A percentile compares a stretch with the other conserved stretches of the same genome.
Conservation (phyloP, 2,329 filamentous ascomycete species). For the Cercospora zeina region DNA sequence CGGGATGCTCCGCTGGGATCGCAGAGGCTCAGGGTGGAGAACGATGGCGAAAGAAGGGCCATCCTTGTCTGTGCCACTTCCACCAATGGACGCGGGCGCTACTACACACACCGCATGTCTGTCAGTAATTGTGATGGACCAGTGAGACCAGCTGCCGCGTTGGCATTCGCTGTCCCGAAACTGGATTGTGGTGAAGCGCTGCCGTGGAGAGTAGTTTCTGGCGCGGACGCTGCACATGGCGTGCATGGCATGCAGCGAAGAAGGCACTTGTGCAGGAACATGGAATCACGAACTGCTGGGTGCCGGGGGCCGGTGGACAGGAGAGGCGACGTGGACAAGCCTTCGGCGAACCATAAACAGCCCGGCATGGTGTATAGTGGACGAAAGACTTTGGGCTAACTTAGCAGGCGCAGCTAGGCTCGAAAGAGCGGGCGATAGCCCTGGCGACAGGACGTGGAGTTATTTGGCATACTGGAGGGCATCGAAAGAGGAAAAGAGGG, state of each 20-base stretch:
- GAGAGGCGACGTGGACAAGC: background rate
- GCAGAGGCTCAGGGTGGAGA: constrained; percentile 2
- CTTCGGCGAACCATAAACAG: background rate
- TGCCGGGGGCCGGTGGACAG: constrained; percentile 6
- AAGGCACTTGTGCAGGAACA: constrained; percentile 3
- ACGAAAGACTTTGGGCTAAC: constrained; percentile 9
- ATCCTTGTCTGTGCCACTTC: background rate
- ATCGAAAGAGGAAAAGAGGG: background rate
- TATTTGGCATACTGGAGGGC: background rate
- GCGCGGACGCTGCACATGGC: background rate
- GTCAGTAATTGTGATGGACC: background rate
- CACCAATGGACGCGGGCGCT: background rate
- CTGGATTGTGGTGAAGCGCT: background rate
- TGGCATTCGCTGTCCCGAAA: background rate
- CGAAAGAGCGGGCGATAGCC: background rate
- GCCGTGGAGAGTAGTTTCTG: background rate
- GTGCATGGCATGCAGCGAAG: background rate
- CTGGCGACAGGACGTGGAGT: constrained; percentile 1
- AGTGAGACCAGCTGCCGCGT: background rate
- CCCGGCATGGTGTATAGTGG: background rate
- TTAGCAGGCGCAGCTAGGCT: constrained; percentile 3
- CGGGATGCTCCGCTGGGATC: constrained; percentile 3
- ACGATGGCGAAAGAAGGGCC: constrained; percentile 5
- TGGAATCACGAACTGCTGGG: background rate
- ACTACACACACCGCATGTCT: background rate